These are phyloP conservation scores for Miamiensis avidus DNA, from an alignment of 169 alveolate genomes.

Conservation along the genomic window DNA sequence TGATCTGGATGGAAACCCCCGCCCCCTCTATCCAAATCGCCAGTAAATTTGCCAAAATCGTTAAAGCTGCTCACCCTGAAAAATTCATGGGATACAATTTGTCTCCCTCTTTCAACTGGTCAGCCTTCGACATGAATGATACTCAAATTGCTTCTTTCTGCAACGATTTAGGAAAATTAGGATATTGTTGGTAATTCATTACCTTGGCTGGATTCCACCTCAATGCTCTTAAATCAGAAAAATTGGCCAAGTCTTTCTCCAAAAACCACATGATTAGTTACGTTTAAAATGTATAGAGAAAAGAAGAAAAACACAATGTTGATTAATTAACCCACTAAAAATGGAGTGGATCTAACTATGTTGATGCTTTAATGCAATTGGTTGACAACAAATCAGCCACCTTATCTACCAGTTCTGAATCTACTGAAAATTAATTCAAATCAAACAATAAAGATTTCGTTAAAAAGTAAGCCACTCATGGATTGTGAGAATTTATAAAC, in stretches of 20 bases:
- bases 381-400: constrained; percentile 11
- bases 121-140: constrained; percentile 75
- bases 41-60: constrained; percentile 66
- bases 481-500: not conserved
- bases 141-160: constrained; percentile 70
- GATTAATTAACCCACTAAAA: constrained; percentile 79
- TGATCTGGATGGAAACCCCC: constrained; percentile 86
- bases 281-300: constrained; percentile 77
- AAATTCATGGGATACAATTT: constrained; percentile 78
- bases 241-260: constrained; percentile 64
- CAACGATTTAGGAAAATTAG: constrained; percentile 76
- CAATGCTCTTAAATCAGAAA: constrained; percentile 70
- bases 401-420: constrained; percentile 13
- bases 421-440: constrained; percentile 40
- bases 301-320: constrained; percentile 73
- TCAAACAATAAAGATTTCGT: not conserved
- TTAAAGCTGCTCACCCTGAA: constrained; percentile 56
- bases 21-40: constrained; percentile 78
- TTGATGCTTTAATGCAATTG: constrained; percentile 1
- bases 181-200: constrained; percentile 87
- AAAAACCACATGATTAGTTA: constrained; percentile 74
- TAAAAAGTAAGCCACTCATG: not conserved
- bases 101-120: constrained; percentile 88
- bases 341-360: constrained; percentile 27
- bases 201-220: constrained; percentile 88